Conservation (phyloP, 2,329 filamentous ascomycete species). For the Fusarium sublunatum region DNA sequence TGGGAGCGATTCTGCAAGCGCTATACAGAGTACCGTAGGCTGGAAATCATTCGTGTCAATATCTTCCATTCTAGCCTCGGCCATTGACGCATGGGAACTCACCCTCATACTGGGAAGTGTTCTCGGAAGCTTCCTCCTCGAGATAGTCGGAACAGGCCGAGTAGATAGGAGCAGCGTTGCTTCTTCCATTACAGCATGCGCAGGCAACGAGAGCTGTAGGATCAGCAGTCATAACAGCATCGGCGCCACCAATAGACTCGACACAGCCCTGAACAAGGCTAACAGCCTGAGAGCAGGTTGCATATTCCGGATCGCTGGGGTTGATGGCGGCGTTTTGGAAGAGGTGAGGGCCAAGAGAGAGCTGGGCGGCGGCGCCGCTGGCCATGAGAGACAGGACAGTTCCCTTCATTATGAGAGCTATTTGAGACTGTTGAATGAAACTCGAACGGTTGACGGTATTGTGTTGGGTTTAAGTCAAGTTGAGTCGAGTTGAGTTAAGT, state of each 20-base stretch:
- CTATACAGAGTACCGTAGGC: constrained; percentile 46
- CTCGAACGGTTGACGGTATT: constrained; percentile 7
- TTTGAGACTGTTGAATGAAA: constrained; percentile 2
- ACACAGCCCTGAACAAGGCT: constrained; percentile 41
- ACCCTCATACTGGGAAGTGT: constrained; percentile 44
- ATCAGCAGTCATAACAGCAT: constrained; percentile 41
- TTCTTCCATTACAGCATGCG: constrained; percentile 45
- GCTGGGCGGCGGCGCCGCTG: constrained; percentile 45
- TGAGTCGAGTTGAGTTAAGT: not conserved
- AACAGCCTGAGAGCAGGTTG: constrained; percentile 40
- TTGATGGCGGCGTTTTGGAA: constrained; percentile 44
- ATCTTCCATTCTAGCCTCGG: too few species aligned
- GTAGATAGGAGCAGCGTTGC: constrained; percentile 43
- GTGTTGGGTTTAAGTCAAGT: constrained; percentile 5
- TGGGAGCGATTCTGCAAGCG: constrained; percentile 33
- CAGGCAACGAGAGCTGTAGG: constrained; percentile 41
- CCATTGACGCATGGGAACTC: not conserved
- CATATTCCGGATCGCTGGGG: constrained; percentile 41
- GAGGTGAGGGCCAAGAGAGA: constrained; percentile 36
- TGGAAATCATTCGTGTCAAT: constrained; percentile 29
- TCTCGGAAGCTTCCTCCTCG: constrained; percentile 35
- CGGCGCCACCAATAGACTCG: constrained; percentile 38
- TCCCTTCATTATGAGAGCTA: constrained; percentile 41
- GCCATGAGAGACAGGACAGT: constrained; percentile 39
- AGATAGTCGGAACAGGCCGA: constrained; percentile 48